Conservation (phyloP, 2,329 filamentous ascomycete genomes). For the Cordyceps javanica region DNA sequence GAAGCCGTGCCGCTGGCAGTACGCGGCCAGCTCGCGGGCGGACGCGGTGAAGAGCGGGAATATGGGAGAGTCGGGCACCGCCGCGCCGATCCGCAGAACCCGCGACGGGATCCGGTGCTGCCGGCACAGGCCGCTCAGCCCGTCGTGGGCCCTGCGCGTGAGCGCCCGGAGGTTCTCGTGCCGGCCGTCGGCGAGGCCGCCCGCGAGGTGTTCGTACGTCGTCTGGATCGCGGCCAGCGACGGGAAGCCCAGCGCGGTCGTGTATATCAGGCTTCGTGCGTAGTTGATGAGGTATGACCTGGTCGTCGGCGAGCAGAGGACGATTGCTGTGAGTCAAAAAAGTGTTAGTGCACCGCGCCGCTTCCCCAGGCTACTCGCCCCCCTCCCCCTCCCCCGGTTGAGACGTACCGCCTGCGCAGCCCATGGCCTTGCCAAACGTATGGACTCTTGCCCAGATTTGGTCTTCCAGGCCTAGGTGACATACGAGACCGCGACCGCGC, state of each 20-base stretch:
- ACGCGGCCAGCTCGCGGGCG: conserved; percentile 51
- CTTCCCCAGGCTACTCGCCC: too few relatives aligned
- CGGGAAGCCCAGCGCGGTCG: conserved; percentile 60
- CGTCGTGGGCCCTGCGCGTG: conserved; percentile 34
- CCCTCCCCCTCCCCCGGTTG: too few relatives aligned
- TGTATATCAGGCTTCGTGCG: conserved; percentile 69
- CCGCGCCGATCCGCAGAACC: conserved; percentile 29
- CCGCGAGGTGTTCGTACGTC: conserved; percentile 50
- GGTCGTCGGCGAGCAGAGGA: conserved; percentile 55
- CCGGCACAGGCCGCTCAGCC: conserved; percentile 35
- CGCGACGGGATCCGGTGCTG: conserved; percentile 15
- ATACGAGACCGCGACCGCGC: conserved; percentile 52
- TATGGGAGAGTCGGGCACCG: conserved; percentile 51
- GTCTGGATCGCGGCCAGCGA: conserved; percentile 52
- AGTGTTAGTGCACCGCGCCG: too few relatives aligned
- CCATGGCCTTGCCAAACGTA: conserved; percentile 63
- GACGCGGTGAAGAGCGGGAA: conserved; percentile 54
- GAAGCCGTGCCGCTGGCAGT: conserved; percentile 54
- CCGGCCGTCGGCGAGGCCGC: conserved; percentile 38
- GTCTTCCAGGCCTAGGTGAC: conserved; percentile 47
- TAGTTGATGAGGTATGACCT: conserved; percentile 68
- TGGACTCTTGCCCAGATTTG: conserved; percentile 53
- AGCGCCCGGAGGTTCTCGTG: conserved; percentile 27
- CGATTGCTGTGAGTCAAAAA: conserved; percentile 31
- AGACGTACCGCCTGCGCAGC: conserved; percentile 63